Conservation (phyloP, 192 early-diverging fungal species). For the Backusella australiensis region DNA sequence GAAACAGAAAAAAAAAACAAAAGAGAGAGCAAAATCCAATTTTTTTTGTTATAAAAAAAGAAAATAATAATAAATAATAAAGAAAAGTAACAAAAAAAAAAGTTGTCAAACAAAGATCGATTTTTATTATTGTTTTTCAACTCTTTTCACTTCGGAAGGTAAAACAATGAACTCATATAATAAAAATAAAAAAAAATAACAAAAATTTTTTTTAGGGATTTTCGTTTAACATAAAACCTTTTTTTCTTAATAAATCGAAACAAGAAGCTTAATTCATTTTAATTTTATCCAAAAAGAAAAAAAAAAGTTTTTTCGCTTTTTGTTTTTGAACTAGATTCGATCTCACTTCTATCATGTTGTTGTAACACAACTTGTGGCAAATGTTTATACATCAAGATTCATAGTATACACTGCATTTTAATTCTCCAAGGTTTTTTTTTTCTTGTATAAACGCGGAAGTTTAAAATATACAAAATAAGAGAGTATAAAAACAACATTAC, state of each 20-base stretch:
- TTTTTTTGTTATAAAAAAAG: not conserved
- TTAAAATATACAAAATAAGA: not conserved
- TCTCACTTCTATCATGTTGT: not conserved
- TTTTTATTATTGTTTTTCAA: not conserved
- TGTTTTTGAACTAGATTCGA: not conserved
- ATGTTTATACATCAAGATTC: not conserved
- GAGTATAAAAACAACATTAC: not conserved
- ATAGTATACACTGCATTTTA: not conserved
- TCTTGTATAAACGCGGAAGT: not conserved
- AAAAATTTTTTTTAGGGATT: not conserved
- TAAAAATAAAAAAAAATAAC: not conserved
- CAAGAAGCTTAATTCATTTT: not conserved
- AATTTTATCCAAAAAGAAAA: not conserved
- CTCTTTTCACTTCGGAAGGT: not conserved
- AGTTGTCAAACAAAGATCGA: not conserved
- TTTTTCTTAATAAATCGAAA: not conserved
- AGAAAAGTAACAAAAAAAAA: not conserved
- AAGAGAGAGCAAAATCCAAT: not conserved
- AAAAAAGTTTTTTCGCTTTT: not conserved
- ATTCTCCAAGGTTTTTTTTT: not conserved
- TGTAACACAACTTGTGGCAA: not conserved
- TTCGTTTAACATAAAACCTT: not conserved
- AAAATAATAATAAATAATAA: not conserved
- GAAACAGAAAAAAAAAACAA: not conserved
- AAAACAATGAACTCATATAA: not conserved